Evolutionary conservation across 805 yeast species (phyloP).

Genomic region (Candida patagonica): DNA sequence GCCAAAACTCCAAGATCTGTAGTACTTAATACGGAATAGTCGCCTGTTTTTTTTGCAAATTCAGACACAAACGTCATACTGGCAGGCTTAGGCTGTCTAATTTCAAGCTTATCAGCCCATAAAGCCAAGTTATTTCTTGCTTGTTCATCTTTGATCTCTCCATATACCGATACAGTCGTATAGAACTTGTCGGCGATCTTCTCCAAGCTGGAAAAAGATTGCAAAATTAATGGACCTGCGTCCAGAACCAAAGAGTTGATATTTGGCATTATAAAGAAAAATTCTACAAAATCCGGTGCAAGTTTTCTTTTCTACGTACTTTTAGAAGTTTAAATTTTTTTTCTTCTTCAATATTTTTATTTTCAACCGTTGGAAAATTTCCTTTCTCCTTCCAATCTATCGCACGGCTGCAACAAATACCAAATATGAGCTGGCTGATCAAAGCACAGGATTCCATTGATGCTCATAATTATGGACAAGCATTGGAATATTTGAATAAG

Average conservation of each 20-base stretch:
- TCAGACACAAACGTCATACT: slow-evolving; percentile 56
- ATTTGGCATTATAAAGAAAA: slow-evolving; percentile 8
- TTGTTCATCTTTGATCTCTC: slow-evolving; percentile 78
- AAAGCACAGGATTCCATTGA: slow-evolving; percentile 4
- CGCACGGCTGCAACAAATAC: too few species aligned
- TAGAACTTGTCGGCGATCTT: slow-evolving; percentile 61
- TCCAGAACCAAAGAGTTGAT: slow-evolving; percentile 63
- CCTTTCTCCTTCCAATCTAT: not conserved
- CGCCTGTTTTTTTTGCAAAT: slow-evolving; percentile 87
- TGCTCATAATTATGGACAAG: slow-evolving; percentile 1
- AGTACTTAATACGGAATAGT: slow-evolving; percentile 72
- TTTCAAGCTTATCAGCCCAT: slow-evolving; percentile 66
- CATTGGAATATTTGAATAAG: slow-evolving; percentile 1
- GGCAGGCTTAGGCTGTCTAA: slow-evolving; percentile 66
- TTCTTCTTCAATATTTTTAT: too few species aligned
- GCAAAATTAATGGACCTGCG: slow-evolving; percentile 92
- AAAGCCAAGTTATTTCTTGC: slow-evolving; percentile 69
- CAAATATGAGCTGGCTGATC: slow-evolving; percentile 2
- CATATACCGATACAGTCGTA: slow-evolving; percentile 87
- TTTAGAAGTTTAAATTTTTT: too few species aligned
- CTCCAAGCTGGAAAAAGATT: slow-evolving; percentile 63
- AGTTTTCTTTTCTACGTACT: too few species aligned
- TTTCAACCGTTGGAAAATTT: too few species aligned
- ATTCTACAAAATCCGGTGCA: too few species aligned
- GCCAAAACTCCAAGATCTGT: slow-evolving; percentile 94